Base-by-base conservation (phyloP, 345 rosid species). In the Erodium maritimum region DNA sequence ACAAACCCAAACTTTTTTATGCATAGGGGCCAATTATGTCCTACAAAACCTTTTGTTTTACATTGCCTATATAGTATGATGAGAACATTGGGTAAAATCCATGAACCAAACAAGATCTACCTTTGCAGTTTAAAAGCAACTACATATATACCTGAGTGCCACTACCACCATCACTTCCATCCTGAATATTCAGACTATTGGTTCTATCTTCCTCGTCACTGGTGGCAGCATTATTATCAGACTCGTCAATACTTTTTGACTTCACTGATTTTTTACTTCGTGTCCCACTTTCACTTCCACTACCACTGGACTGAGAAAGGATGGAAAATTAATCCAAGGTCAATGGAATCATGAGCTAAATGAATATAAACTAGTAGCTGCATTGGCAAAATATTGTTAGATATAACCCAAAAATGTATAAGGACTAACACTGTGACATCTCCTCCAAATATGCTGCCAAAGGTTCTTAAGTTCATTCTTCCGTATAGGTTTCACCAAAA, bases 371-470 rank as follows among this genome's bases (percentile, higher is more conserved):
- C 46, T 37, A 29, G 34, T 29, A 29, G 34, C 34, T n/a, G n/a
- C n/a, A 10, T 50, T 54, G 24, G 0, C 23, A 42, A 52, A 3
- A 58, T 22, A 52, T 29, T 37, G 59, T 64, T 55, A 25, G 55
- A 23, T 56, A 61, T 61, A 61, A 62, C 62, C 50, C 34, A 55
- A 45, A 67, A 63, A 63, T 59, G 21, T 21, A 59, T 55, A 23
- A 58, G 60, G 48, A 72, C 87, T 80, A 79, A 84, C 91, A 58
- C 85, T 82, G 77, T 80, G 87, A 70, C 85, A 77, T 80, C 82
- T 82, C 75, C 87, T 80, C 91, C 95, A 87, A 75, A 84, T 80
- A 70, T 84, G 91, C 77, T 87, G 91, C 89, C 91, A 87, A 6
- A 84, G 85, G 68, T 82, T 87, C 75, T 82, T 82, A 55, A 87